phyloP scores from a whole-genome alignment of 2,329 filamentous ascomycete species.

The Aspergillus tanneri region DNA sequence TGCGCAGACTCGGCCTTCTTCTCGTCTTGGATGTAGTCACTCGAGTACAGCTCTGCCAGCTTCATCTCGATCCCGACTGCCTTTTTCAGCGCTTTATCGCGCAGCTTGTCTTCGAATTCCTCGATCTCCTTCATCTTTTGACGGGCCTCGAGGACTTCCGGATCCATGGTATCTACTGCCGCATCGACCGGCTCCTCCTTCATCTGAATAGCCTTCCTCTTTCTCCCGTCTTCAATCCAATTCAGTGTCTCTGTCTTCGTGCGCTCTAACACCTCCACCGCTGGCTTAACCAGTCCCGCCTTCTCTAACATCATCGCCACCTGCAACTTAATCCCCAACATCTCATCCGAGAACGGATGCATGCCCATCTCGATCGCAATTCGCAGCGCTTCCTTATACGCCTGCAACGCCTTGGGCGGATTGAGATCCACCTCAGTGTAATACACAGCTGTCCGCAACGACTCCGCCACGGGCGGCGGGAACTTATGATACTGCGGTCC shows the following conservation, averaged over 20 bases:
- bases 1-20: conserved; percentile 74
- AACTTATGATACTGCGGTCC: conserved; percentile 45
- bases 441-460: conserved; percentile 80
- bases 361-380: conserved; percentile 71
- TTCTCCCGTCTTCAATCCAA: conserved; percentile 34
- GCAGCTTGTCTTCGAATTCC: conserved; percentile 40
- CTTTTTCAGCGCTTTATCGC: conserved; percentile 70
- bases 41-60: conserved; percentile 77
- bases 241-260: conserved; percentile 66
- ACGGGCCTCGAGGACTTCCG: conserved; percentile 22
- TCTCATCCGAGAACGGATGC: conserved; percentile 87
- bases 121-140: conserved; percentile 26
- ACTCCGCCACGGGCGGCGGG: conserved; percentile 48
- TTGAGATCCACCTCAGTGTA: conserved; percentile 77
- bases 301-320: conserved; percentile 78
- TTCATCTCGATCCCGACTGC: conserved; percentile 76
- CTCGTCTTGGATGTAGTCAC: conserved; percentile 70
- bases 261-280: conserved; percentile 76
- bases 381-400: conserved; percentile 76
- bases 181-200: conserved; percentile 20
- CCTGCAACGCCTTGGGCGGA: conserved; percentile 73
- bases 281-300: conserved; percentile 65
- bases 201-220: conserved; percentile 3
- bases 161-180: conserved; percentile 20
- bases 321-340: conserved; percentile 84